A percentile compares a stretch with the other conserved stretches of the same genome.
Conservation (phyloP, 352 stramenopile genomes). For the Phytophthora hybrid region DNA sequence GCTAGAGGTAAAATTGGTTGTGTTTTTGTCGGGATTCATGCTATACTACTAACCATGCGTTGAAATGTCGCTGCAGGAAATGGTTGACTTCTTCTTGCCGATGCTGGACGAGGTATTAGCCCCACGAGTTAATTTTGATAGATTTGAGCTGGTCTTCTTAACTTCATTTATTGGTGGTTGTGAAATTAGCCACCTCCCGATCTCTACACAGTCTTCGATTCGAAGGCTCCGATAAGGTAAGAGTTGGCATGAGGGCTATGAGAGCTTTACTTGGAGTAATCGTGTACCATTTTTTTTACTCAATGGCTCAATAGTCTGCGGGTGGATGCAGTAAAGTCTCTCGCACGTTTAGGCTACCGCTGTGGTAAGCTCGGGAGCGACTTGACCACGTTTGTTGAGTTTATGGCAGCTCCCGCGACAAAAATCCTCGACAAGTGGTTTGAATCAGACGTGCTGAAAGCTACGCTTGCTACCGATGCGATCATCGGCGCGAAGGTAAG, state of each 20-base stretch:
- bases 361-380: constrained; percentile 76
- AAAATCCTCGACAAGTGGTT: constrained; percentile 94
- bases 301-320: constrained; percentile 44
- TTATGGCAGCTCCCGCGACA: constrained; percentile 87
- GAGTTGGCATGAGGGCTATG: background rate
- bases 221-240: constrained; percentile 52
- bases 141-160: background rate
- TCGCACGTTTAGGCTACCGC: constrained; percentile 71
- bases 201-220: constrained; percentile 73
- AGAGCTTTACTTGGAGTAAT: background rate
- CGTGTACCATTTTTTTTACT: background rate
- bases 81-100: constrained; percentile 84
- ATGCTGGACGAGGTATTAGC: constrained; percentile 81
- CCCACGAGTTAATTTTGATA: background rate
- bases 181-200: constrained; percentile 66
- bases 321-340: constrained; percentile 71
- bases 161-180: background rate
- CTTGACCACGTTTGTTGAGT: constrained; percentile 86
- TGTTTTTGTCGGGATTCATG: background rate
- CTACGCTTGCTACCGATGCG: constrained; percentile 92
- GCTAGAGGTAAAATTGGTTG: constrained; percentile 56
- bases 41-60: background rate
- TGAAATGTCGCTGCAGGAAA: constrained; percentile 43
- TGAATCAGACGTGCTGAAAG: constrained; percentile 90
- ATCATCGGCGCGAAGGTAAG: constrained; percentile 90